Evolutionary conservation across 345 rosid genomes (phyloP).

Genomic region (Heritiera fomes): DNA sequence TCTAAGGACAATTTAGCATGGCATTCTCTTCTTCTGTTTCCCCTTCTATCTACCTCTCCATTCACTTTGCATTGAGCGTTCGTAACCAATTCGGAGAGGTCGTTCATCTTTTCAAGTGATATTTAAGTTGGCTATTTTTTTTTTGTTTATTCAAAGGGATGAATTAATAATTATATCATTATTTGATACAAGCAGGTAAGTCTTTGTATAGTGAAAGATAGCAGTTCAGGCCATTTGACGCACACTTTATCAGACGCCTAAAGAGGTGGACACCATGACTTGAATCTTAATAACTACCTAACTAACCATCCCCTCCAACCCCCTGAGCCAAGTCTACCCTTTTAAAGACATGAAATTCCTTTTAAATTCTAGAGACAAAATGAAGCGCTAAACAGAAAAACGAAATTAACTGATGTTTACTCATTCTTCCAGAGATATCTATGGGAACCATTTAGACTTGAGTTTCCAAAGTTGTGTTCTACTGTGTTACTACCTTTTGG

Average conservation of each 20-base stretch:
- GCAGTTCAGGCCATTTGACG: background rate
- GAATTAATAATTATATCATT: background rate
- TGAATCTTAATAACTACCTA: background rate
- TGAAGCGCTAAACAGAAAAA: too few species aligned
- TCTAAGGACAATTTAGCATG: background rate
- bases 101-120: background rate
- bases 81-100: background rate
- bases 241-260: background rate
- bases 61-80: background rate
- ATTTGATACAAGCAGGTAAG: background rate
- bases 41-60: background rate
- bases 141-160: background rate
- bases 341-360: too few species aligned
- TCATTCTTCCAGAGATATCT: background rate
- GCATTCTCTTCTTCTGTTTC: background rate
- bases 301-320: background rate
- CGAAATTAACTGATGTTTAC: too few species aligned
- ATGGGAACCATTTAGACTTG: background rate
- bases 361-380: too few species aligned
- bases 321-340: background rate
- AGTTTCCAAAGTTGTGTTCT: background rate
- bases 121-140: background rate
- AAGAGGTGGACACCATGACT: background rate
- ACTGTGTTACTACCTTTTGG: background rate
- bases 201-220: background rate